Evolutionary conservation across 768 basidiomycete species (phyloP), one percentile per base, ranked within the genome.

Genomic region (Collybiopsis confluens): DNA sequence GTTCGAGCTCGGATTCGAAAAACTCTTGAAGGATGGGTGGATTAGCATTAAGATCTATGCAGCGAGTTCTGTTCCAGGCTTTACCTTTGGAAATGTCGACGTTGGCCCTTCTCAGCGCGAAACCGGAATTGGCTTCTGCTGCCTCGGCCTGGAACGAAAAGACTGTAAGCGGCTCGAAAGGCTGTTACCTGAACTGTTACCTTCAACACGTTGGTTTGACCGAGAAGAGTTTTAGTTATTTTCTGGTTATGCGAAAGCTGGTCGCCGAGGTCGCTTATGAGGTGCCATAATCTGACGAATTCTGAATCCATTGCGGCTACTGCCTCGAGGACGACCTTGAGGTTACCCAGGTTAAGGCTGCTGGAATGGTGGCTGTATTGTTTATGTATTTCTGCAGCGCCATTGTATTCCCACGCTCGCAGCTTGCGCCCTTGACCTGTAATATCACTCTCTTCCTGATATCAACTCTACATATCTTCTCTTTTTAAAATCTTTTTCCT

Each of bases 1-100:
- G 82, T 69, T 99, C 97, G 2, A 98, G 72, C 66, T 96, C 95
- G 2, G 92, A 92, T 61, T 94, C 86, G 69, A 98, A 97, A 7
- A 78, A 70, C 76, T 98, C 97, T 99, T 68, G 65, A 75, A 77
- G 13, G 75, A 64, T 26, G 70, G 61, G 20, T 74, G 58, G 11
- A 69, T 65, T 57, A 70, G 71, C 6, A 73, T 73, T 70, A 18
- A 64, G 35, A 59, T 51, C 27, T 28, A 37, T 45, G 55, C 51
- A 53, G 30, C 50, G 53, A 56, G 28, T 27, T 23, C 2, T 21
- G 28, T n/a, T n/a, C n/a, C 20, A 23, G 4, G 3, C 64, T 73
- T 52, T 58, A 88, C 90, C 90, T 76, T 89, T 85, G 13, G 89
- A 82, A 4, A 98, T 81, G 66, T 98, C 94, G 8, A 84, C 81